A percentile compares a stretch with the other conserved stretches of the same genome.
These are phyloP conservation scores for Podila minutissima DNA, from an alignment of 192 early-diverging fungal genomes.

Conservation along the genomic window DNA sequence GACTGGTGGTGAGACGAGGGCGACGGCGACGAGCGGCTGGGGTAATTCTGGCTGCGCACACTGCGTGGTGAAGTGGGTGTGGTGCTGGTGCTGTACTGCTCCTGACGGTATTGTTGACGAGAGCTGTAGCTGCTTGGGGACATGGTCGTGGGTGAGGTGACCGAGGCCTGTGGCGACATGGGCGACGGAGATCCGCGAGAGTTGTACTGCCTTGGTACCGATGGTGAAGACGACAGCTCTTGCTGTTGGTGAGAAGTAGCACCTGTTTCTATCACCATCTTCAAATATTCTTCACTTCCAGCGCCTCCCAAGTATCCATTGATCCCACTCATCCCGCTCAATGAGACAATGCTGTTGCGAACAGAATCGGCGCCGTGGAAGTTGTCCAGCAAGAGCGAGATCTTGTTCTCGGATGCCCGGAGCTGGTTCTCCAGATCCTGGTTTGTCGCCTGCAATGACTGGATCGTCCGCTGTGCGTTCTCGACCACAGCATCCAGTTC, in stretches of 20 bases:
- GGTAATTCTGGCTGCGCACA: background rate
- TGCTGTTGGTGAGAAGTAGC: background rate
- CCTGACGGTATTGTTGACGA: background rate
- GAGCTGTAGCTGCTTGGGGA: background rate
- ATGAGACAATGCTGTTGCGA: conserved; percentile 25
- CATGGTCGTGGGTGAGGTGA: background rate
- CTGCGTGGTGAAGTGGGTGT: background rate
- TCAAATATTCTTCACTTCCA: background rate
- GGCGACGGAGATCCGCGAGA: background rate
- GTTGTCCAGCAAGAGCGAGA: conserved; percentile 40
- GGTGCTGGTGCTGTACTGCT: background rate
- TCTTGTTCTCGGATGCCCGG: conserved; percentile 44
- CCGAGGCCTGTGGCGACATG: background rate
- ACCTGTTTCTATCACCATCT: background rate
- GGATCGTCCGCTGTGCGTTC: conserved; percentile 27
- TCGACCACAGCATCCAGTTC: conserved; percentile 22
- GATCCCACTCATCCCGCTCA: conserved; percentile 10
- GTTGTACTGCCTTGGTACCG: background rate
- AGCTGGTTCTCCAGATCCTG: conserved; percentile 48
- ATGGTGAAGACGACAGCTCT: background rate
- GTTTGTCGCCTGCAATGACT: conserved; percentile 15
- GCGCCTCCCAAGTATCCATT: background rate
- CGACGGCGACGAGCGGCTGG: background rate
- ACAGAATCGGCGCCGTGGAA: conserved; percentile 35
- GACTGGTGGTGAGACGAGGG: background rate